Evolutionary conservation across 306 rosid genomes (phyloP).

Genomic region (Canavalia ensiformis): DNA sequence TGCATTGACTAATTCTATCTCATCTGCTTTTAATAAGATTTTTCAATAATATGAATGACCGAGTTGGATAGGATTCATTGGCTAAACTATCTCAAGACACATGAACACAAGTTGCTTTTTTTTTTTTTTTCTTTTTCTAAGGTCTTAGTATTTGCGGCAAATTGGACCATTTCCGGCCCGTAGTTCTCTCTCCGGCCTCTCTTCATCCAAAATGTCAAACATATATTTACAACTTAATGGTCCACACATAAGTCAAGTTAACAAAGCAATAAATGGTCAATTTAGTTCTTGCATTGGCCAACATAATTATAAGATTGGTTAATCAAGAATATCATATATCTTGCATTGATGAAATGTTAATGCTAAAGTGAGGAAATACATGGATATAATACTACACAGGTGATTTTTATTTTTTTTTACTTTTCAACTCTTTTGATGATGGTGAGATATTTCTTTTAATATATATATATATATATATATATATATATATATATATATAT

Average conservation of each 20-base stretch:
- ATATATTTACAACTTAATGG: too few relatives aligned
- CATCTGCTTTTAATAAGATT: not conserved
- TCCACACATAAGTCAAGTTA: too few relatives aligned
- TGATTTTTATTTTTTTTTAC: not conserved
- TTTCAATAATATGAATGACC: not conserved
- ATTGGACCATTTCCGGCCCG: too few relatives aligned
- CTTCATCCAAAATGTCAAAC: too few relatives aligned
- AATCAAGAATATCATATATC: too few relatives aligned
- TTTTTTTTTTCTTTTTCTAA: too few relatives aligned
- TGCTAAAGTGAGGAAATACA: conserved; percentile 2
- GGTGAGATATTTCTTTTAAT: conserved; percentile 15
- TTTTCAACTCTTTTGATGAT: not conserved
- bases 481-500: not conserved
- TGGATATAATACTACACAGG: conserved; percentile 7
- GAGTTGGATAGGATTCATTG: not conserved
- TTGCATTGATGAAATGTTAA: not conserved
- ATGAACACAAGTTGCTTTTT: too few relatives aligned
- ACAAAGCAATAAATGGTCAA: too few relatives aligned
- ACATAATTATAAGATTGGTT: too few relatives aligned
- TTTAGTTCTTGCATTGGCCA: too few relatives aligned
- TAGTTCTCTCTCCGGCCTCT: too few relatives aligned
- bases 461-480: not conserved
- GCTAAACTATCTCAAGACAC: not conserved
- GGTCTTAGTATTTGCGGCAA: too few relatives aligned
- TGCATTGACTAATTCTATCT: not conserved